A percentile compares a stretch with the other conserved stretches of the same genome.
These are phyloP conservation scores for Aspergillus amoenus DNA, from an alignment of 2,329 filamentous ascomycete genomes.

Conservation along the genomic window DNA sequence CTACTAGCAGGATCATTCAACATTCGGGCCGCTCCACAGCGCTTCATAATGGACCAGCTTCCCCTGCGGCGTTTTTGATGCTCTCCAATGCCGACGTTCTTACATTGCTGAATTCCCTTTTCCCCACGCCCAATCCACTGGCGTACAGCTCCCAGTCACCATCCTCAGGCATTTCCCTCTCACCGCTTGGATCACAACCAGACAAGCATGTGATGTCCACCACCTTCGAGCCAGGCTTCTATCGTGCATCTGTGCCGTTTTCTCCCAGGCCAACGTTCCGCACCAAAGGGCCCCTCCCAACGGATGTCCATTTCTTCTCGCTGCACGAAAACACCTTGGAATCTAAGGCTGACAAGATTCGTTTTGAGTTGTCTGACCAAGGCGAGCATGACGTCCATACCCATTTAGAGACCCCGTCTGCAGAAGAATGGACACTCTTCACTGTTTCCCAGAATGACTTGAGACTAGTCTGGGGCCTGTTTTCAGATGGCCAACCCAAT, in stretches of 20 bases:
- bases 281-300: conserved; percentile 29
- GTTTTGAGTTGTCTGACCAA: conserved; percentile 41
- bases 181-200: conserved; percentile 19
- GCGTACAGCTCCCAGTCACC: conserved; percentile 29
- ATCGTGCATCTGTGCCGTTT: conserved; percentile 30
- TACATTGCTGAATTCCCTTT: conserved; percentile 79
- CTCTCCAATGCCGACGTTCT: conserved; percentile 76
- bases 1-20: conserved; percentile 4
- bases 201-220: conserved; percentile 20
- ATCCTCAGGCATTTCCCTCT: conserved; percentile 25
- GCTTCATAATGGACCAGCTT: conserved; percentile 41
- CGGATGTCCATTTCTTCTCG: conserved; percentile 31
- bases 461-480: conserved; percentile 65
- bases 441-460: conserved; percentile 75
- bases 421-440: conserved; percentile 78
- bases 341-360: conserved; percentile 40
- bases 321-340: conserved; percentile 25
- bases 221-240: conserved; percentile 32
- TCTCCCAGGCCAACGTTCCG: conserved; percentile 25
- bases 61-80: conserved; percentile 65
- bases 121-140: conserved; percentile 52
- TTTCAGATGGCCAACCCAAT: conserved; percentile 62
- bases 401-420: conserved; percentile 70
- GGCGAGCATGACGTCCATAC: conserved; percentile 48
- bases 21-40: conserved; percentile 52